Base-by-base conservation (phyloP, 257 asterid species). In the Solanum sitiens region DNA sequence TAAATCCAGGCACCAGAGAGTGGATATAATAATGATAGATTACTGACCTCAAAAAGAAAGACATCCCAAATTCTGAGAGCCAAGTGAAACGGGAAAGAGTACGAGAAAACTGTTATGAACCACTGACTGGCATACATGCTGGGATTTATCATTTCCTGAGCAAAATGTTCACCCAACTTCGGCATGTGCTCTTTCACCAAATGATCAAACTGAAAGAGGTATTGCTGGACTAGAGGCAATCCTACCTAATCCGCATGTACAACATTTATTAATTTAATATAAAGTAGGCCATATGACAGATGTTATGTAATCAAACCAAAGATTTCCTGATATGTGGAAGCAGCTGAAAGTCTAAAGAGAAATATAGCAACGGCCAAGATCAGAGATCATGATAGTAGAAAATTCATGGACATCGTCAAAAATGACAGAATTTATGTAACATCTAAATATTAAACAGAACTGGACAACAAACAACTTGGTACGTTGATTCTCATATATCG, bases 71-170 rank as follows among this genome's bases (percentile, higher is more conserved):
- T 93, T 88, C 99, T 94, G 89, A 97, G 96, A 87, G 99, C 96
- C 94, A 97, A 90, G 92, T 94, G 98, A 92, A 97, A 97, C 20
- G 99, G 99, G 87, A 97, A 97, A 8, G 99, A 95, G 91, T 94
- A 97, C 21, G 99, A 93, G 91, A 96, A 97, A 71, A 97, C 98
- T 7, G 99, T 97, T 61, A 97, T 97, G 94, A 97, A 97, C 99
- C 99, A 97, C 91, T 97, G 99, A 94, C 99, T 97, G 73, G 98
- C 99, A 61, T 96, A 97, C 99, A 97, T 97, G 95, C 99, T 96
- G 30, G 99, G 99, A 90, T 95, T 95, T 90, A 97, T 97, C 98
- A 93, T 91, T 92, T 97, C 99, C 86, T 91, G 93, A 86, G 92
- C 76, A 90, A 97, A 97, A 94, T 97, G 98, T 79, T 92, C 98